Evolutionary conservation across 257 asterid species (phyloP).

Genomic region (Cruciata laevipes): DNA sequence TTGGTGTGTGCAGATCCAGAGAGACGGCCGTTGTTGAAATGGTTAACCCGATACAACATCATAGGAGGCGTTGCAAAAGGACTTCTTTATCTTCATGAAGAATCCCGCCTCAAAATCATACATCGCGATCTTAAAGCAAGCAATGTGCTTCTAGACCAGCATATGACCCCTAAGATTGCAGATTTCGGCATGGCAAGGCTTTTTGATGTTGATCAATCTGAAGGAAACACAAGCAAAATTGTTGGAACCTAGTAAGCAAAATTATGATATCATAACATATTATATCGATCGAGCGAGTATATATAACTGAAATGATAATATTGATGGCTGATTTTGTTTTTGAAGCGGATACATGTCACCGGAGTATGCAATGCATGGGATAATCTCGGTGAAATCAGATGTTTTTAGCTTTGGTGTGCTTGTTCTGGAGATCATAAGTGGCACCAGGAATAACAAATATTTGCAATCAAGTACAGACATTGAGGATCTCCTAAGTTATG

Average conservation of each 20-base stretch:
- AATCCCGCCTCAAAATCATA: slow-evolving; percentile 20
- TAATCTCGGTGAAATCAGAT: slow-evolving; percentile 26
- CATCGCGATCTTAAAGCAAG: slow-evolving; percentile 28
- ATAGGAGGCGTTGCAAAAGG: slow-evolving; percentile 22
- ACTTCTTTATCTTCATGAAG: slow-evolving; percentile 30
- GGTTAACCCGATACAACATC: slow-evolving; percentile 24
- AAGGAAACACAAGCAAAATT: slow-evolving; percentile 16
- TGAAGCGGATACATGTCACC: slow-evolving; percentile 34
- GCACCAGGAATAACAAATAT: slow-evolving; percentile 11
- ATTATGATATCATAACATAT: too few relatives aligned
- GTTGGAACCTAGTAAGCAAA: slow-evolving; percentile 21
- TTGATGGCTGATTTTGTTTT: neutral
- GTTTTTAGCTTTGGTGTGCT: slow-evolving; percentile 30
- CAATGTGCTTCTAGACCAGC: slow-evolving; percentile 19
- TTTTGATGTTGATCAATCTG: slow-evolving; percentile 14
- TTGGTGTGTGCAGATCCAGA: neutral
- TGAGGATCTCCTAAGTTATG: slow-evolving; percentile 18
- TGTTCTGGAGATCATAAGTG: slow-evolving; percentile 23
- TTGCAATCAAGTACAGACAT: neutral
- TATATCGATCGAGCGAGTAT: too few relatives aligned
- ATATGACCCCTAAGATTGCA: slow-evolving; percentile 27
- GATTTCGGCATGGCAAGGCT: slow-evolving; percentile 26
- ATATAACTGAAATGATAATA: neutral
- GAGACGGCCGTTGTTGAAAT: slow-evolving; percentile 13
- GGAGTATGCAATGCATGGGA: slow-evolving; percentile 27